Evolutionary conservation across 139 green algal species (phyloP).

Genomic region (Chlorella sorokiniana): DNA sequence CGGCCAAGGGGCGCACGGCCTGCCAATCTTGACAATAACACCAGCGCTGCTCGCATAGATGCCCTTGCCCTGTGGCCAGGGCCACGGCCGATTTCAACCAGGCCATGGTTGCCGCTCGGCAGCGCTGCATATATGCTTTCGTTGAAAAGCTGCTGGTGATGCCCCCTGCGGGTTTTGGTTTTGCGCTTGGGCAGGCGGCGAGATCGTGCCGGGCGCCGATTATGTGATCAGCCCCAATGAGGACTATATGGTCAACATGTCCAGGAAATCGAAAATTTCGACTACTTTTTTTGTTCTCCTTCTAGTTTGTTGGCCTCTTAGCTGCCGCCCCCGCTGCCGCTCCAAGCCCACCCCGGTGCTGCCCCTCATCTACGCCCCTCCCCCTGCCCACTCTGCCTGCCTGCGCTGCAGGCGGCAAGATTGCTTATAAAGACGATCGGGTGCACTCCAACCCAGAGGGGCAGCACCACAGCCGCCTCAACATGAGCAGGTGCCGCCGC

Average conservation of each 20-base stretch:
- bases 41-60: too few species aligned
- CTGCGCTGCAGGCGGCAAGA: constrained; percentile 12
- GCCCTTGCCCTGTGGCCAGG: too few species aligned
- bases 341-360: background rate
- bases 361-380: background rate
- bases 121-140: too few species aligned
- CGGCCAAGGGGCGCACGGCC: too few species aligned
- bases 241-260: constrained; percentile 19
- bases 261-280: background rate
- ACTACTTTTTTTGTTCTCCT: background rate
- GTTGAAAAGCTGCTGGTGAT: too few species aligned
- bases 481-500: constrained; percentile 42
- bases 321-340: background rate
- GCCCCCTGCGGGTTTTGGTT: too few species aligned
- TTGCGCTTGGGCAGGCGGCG: background rate
- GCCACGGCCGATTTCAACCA: too few species aligned
- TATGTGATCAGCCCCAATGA: background rate
- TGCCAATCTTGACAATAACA: too few species aligned
- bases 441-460: constrained; percentile 42
- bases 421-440: constrained; percentile 10
- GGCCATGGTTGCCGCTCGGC: too few species aligned
- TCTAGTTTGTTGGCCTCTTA: background rate
- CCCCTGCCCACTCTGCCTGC: background rate
- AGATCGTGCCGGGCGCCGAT: background rate
- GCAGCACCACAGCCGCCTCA: constrained; percentile 36